Evolutionary conservation across 306 rosid genomes (phyloP).

Genomic region (Gillenia trifoliata): DNA sequence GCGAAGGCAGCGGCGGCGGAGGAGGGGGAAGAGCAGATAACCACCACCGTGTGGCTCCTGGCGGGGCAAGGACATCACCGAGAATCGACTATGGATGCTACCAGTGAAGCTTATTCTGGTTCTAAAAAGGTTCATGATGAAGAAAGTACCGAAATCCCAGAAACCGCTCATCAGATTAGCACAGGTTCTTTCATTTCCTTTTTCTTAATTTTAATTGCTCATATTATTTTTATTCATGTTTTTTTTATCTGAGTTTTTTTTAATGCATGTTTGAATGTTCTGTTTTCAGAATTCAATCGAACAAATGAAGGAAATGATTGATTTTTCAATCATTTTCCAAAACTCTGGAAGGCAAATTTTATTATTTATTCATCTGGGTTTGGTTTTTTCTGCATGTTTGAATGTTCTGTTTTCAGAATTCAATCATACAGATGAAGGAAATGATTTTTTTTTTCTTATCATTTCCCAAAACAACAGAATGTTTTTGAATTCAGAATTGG

Average conservation of each 20-base stretch:
- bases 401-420: not conserved
- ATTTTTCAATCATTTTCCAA: not conserved
- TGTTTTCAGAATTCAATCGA: not conserved
- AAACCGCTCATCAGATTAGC: slow-evolving; percentile 90
- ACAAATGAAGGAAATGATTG: not conserved
- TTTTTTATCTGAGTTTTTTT: not conserved
- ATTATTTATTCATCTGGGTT: too few relatives aligned
- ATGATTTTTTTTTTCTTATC: not conserved
- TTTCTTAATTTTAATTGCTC: not conserved
- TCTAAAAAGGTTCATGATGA: slow-evolving; percentile 16
- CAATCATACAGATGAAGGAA: not conserved
- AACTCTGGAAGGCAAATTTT: not conserved
- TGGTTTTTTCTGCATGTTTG: not conserved
- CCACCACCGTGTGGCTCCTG: slow-evolving; percentile 3
- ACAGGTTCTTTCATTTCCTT: slow-evolving; percentile 30
- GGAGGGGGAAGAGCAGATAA: not conserved
- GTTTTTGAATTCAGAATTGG: not conserved
- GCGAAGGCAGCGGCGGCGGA: not conserved
- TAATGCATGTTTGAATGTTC: not conserved
- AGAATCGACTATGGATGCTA: not conserved
- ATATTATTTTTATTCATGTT: not conserved
- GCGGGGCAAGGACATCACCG: not conserved
- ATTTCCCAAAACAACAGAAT: not conserved
- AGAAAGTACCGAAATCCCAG: slow-evolving; percentile 36
- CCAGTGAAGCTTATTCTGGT: slow-evolving; percentile 17